phyloP scores from a whole-genome alignment of 805 yeast genomes.

The Starmerella riodocensis region DNA sequence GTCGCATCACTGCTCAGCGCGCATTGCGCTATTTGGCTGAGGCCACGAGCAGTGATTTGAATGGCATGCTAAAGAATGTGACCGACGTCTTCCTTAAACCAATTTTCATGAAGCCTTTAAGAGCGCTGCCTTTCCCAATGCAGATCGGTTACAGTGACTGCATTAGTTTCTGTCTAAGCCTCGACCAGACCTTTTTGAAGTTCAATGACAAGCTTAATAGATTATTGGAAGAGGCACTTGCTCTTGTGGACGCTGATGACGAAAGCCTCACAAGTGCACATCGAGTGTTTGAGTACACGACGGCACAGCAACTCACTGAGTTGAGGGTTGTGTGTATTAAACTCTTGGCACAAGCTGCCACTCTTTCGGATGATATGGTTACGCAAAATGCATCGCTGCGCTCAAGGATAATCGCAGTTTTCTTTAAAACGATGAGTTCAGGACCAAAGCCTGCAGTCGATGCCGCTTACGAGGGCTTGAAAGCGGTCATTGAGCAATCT shows the following conservation, averaged over 20 bases:
- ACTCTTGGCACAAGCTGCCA: conserved; percentile 67
- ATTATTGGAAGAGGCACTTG: conserved; percentile 75
- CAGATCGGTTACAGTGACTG: conserved; percentile 98
- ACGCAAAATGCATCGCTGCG: conserved; percentile 51
- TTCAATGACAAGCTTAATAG: conserved; percentile 84
- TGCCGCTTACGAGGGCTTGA: conserved; percentile 84
- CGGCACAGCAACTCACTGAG: conserved; percentile 76
- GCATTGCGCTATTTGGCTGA: conserved; percentile 57
- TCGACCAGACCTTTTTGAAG: conserved; percentile 67
- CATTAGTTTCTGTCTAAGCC: conserved; percentile 73
- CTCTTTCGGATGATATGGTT: conserved; percentile 59
- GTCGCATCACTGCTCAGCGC: conserved; percentile 67
- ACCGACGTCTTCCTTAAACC: conserved; percentile 76
- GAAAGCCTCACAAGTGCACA: conserved; percentile 84
- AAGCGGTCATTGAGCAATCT: conserved; percentile 69
- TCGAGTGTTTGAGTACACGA: conserved; percentile 70
- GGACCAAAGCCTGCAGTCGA: conserved; percentile 76
- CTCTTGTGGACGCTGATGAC: conserved; percentile 94
- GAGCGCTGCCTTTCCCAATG: conserved; percentile 97
- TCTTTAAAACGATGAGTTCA: conserved; percentile 82
- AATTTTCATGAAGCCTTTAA: conserved; percentile 87
- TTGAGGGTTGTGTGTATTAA: conserved; percentile 82
- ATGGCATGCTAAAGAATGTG: conserved; percentile 69
- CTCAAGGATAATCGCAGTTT: conserved; percentile 77
- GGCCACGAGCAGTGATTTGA: conserved; percentile 53